These are phyloP conservation scores for Beauveria brongniartii DNA, from an alignment of 2,329 filamentous ascomycete genomes.

Conservation along the genomic window DNA sequence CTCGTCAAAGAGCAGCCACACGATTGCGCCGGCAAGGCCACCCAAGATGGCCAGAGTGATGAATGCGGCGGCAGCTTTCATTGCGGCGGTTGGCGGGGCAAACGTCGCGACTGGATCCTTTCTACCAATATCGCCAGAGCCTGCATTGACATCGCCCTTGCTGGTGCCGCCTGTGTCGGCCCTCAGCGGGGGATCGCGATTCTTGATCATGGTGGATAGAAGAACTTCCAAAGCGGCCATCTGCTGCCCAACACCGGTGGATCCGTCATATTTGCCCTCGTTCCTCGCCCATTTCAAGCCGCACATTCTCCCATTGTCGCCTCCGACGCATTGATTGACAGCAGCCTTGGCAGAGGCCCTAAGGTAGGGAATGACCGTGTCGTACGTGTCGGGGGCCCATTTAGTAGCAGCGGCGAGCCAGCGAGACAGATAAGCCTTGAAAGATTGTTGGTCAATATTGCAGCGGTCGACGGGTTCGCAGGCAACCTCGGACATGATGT, in stretches of 20 bases:
- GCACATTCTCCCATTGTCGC: constrained; percentile 48
- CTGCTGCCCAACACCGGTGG: constrained; percentile 58
- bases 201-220: constrained; percentile 49
- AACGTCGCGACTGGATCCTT: constrained; percentile 21
- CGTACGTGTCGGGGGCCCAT: constrained; percentile 52
- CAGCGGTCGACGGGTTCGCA: constrained; percentile 56
- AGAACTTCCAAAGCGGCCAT: constrained; percentile 62
- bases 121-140: constrained; percentile 38
- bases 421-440: constrained; percentile 54
- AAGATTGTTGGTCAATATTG: constrained; percentile 54
- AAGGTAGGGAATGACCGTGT: constrained; percentile 45
- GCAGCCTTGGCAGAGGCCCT: constrained; percentile 49
- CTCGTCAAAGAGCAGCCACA: constrained; percentile 44
- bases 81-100: constrained; percentile 40
- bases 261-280: constrained; percentile 47
- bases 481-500: constrained; percentile 57
- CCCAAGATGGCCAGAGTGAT: constrained; percentile 50
- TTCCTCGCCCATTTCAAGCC: constrained; percentile 47
- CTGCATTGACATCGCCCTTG: constrained; percentile 36
- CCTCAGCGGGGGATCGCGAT: constrained; percentile 35
- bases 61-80: constrained; percentile 61
- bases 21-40: constrained; percentile 43
- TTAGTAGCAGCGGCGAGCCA: constrained; percentile 56
- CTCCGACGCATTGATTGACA: constrained; percentile 48
- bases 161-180: constrained; percentile 50